Evolutionary conservation across 805 yeast species (phyloP).

Genomic region (Wickerhamiella domercqiae): DNA sequence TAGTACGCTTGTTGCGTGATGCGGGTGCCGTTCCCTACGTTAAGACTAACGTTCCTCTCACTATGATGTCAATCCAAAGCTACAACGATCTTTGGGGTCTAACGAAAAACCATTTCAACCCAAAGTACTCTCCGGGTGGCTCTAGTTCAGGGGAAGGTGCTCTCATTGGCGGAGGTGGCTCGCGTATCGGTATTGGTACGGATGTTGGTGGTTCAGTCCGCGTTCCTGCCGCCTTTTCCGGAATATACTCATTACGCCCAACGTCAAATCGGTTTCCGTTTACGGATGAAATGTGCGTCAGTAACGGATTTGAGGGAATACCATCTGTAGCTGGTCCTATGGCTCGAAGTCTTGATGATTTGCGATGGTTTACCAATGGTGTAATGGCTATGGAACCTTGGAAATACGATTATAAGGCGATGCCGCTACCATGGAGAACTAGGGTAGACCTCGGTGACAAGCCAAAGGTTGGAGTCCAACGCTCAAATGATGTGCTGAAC

Average conservation of each 20-base stretch:
- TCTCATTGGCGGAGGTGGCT: conserved; percentile 31
- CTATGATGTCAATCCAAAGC: conserved; percentile 40
- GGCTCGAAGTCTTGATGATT: conserved; percentile 34
- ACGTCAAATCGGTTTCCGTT: conserved; percentile 37
- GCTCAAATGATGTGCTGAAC: conserved; percentile 33
- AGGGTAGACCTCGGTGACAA: conserved; percentile 25
- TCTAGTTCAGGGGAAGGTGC: conserved; percentile 42
- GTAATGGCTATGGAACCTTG: conserved; percentile 18
- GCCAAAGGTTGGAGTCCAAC: conserved; percentile 33
- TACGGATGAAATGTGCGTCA: conserved; percentile 25
- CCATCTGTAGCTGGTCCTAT: conserved; percentile 24
- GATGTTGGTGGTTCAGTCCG: conserved; percentile 44
- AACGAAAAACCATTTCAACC: conserved; percentile 34
- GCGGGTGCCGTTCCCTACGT: conserved; percentile 41
- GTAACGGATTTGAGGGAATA: conserved; percentile 35
- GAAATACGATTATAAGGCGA: conserved; percentile 31
- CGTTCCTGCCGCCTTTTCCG: conserved; percentile 37
- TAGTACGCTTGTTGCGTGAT: conserved; percentile 30
- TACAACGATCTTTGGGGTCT: conserved; percentile 38
- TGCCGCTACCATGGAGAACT: conserved; percentile 39
- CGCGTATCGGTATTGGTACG: conserved; percentile 37
- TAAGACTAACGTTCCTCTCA: conserved; percentile 41
- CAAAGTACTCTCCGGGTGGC: conserved; percentile 35
- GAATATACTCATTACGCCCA: conserved; percentile 36
- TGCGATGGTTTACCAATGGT: conserved; percentile 33